Evolutionary conservation across 768 basidiomycete species (phyloP).

Genomic region (Hortiboletus campestris): DNA sequence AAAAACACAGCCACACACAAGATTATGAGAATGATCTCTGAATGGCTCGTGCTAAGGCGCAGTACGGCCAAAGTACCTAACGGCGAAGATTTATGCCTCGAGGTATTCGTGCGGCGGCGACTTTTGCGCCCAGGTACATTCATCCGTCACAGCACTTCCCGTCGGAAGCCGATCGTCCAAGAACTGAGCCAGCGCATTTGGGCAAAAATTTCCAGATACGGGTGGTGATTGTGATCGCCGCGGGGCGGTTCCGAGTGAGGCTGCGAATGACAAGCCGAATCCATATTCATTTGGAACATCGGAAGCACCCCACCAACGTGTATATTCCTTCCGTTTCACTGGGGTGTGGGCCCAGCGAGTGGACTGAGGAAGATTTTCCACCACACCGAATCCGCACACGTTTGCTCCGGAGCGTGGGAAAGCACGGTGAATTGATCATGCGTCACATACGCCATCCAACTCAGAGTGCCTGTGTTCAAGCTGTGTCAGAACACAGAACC

Average conservation of each 20-base stretch:
- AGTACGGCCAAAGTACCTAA: conserved; percentile 31
- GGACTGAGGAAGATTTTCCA: conserved; percentile 22
- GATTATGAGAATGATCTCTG: too few relatives aligned
- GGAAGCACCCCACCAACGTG: conserved; percentile 29
- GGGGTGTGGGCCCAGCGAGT: conserved; percentile 19
- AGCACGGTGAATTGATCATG: conserved; percentile 25
- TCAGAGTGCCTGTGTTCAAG: conserved; percentile 57
- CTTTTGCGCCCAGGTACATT: conserved; percentile 27
- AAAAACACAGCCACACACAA: too few relatives aligned
- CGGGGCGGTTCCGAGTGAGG: conserved; percentile 24
- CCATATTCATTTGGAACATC: conserved; percentile 25
- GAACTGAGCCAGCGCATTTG: conserved; percentile 21
- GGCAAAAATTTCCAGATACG: conserved; percentile 7
- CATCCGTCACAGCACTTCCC: conserved; percentile 30
- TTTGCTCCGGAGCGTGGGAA: conserved; percentile 21
- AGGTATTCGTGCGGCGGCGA: conserved; percentile 32
- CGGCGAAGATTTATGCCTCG: conserved; percentile 29
- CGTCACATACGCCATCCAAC: conserved; percentile 19
- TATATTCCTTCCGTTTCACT: conserved; percentile 29
- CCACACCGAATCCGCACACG: conserved; percentile 11
- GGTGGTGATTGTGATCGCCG: conserved; percentile 8
- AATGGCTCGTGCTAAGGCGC: too few relatives aligned
- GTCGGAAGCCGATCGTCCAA: conserved; percentile 25
- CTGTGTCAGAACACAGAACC: conserved; percentile 51
- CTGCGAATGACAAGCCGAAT: conserved; percentile 22